phyloP scores from a whole-genome alignment of 2,329 filamentous ascomycete species.

The Pyricularia pennisetigena region DNA sequence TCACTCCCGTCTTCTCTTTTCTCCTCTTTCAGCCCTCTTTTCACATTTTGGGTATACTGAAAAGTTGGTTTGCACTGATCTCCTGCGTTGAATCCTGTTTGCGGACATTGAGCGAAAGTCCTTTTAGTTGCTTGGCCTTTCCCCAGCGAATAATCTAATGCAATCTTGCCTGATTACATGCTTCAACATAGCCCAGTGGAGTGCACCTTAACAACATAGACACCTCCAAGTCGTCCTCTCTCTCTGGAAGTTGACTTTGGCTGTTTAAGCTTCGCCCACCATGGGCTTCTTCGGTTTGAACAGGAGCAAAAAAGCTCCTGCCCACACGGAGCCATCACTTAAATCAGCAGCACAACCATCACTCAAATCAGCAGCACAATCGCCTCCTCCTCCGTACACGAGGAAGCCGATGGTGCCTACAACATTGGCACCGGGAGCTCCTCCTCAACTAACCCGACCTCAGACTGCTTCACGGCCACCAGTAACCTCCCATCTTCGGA shows the following conservation, averaged over 20 bases:
- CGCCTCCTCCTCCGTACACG: conserved; percentile 4
- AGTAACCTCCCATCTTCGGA: background rate
- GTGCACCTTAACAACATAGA: conserved; percentile 6
- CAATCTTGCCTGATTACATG: background rate
- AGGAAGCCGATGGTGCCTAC: conserved; percentile 1
- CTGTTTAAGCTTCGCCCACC: background rate
- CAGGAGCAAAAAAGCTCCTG: background rate
- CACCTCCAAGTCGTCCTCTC: conserved; percentile 11
- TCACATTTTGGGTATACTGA: background rate
- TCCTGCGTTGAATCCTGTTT: background rate
- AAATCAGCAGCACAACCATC: background rate
- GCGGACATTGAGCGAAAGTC: background rate
- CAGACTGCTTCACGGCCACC: background rate
- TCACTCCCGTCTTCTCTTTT: background rate
- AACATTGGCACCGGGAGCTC: background rate
- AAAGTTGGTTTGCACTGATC: background rate
- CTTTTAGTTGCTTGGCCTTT: background rate
- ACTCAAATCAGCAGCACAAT: background rate
- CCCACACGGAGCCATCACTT: background rate
- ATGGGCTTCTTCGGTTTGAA: conserved; percentile 8
- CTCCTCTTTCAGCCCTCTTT: background rate
- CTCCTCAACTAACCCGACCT: background rate
- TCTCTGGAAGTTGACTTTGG: conserved; percentile 3
- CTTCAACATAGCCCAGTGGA: conserved; percentile 5
- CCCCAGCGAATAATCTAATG: background rate